Evolutionary conservation across 2,329 filamentous ascomycete genomes (phyloP), one percentile per base, ranked within the genome.

Genomic region (Moelleriella libera): DNA sequence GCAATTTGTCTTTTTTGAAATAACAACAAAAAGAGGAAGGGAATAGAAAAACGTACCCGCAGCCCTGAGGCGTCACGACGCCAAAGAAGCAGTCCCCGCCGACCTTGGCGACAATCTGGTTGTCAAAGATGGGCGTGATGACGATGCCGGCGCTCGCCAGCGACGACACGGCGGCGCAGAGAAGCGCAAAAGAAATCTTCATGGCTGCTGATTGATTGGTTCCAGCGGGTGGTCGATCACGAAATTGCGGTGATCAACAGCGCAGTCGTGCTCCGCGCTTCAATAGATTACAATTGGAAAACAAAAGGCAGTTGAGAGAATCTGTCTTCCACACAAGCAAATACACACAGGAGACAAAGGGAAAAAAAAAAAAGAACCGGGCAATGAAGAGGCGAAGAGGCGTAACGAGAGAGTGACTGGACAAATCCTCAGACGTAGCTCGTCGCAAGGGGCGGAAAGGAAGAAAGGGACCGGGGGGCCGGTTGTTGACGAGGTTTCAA

Each of bases 21-120:
- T n/a, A n/a, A n/a, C n/a, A n/a, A n/a, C n/a, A n/a, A n/a, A n/a
- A n/a, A n/a, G n/a, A 12, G 34, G 12, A 12, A 7, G 34, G 34
- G 34, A 7, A 12, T 7, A 12, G 34, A 12, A 12, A 12, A 12
- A 66, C 74, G 53, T 57, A 79, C 76, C 66, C 76, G 71, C 76
- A 80, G 34, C 76, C 76, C 47, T 68, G 63, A 5, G 76, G 74
- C 32, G 76, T 79, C 5, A 69, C 67, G 14, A 75, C 72, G 34
- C 76, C 76, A 54, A 71, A 76, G 54, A 69, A 73, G 57, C 76
- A 80, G 57, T 80, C 76, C 30, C 68, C 71, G 2, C 55, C 37
- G 14, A 58, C 54, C 54, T 67, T 71, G 30, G 63, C 55, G n/a
- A 79, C 69, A 34, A 78, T 64, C 58, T 78, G 74, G 51, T 78